Evolutionary conservation across 305 asterid genomes (phyloP), one percentile per base, ranked within the genome.

Genomic region (Striga hermonthica): DNA sequence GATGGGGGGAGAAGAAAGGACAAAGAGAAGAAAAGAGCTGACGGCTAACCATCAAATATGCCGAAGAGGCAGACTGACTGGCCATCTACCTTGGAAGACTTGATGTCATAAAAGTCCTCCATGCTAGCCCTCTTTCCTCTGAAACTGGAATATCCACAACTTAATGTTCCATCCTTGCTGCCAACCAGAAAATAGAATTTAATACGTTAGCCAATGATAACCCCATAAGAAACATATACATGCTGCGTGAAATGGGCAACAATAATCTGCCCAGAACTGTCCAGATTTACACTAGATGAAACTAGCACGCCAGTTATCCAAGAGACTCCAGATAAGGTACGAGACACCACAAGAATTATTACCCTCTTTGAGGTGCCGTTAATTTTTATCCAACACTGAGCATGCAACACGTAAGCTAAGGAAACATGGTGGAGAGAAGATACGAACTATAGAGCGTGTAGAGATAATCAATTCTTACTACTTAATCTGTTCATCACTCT

Each of bases 41-140:
- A 22, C 31, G 62, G 72, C 88, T 77, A 72, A 94, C 99, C 99
- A 31, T 94, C 99, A 84, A 94, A 94, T 80, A 94, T 88, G 70
- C 99, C 99, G 57, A 94, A 94, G 76, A 94, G 85, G 77, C 78
- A 85, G 72, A 88, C 89, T 62, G 96, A 61, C 67, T 84, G 72
- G 56, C 89, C 99, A 71, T 83, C 92, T 74, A 90, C 75, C 72
- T 77, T 69, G 68, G 95, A 78, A 70, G 84, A 80, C 83, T 90
- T 90, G 58, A 85, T 86, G 79, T 88, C 99, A 72, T 78, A 94
- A 67, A 88, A 94, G 73, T 94, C 99, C 86, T 94, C 99, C 99
- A 94, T 90, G 86, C 77, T 90, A 54, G 90, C 86, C 77, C 99
- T 85, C 80, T 88, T 94, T 64, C 99, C 99, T 80, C 96, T 85